Evolutionary conservation across 1,139 yeast species (phyloP).

Genomic region (Casaregolazyma suthepensis): DNA sequence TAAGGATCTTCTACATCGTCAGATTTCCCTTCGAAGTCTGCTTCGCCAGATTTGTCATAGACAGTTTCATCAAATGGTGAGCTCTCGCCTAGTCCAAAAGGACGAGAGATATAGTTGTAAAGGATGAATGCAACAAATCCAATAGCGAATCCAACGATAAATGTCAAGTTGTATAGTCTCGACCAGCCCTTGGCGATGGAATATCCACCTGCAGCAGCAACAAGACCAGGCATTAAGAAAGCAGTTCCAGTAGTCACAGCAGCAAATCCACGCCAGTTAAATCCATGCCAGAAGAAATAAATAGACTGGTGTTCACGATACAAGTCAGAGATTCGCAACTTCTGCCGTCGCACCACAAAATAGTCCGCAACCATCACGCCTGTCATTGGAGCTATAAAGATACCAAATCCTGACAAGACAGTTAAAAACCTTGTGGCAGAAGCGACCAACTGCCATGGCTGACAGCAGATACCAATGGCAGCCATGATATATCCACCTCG

Average conservation of each 20-base stretch:
- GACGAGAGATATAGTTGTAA: background rate
- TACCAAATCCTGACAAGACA: constrained; percentile 42
- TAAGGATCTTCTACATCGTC: background rate
- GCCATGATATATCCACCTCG: constrained; percentile 47
- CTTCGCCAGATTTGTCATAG: background rate
- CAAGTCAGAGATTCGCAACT: constrained; percentile 32
- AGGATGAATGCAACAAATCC: background rate
- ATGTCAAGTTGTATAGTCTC: constrained; percentile 1
- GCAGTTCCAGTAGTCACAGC: constrained; percentile 38
- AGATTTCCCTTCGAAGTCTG: background rate
- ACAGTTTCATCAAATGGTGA: background rate
- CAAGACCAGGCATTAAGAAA: constrained; percentile 41
- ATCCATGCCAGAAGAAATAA: constrained; percentile 36
- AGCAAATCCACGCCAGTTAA: constrained; percentile 39
- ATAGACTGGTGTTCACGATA: constrained; percentile 35
- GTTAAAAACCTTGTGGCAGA: constrained; percentile 40
- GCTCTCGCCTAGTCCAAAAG: background rate
- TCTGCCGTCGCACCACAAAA: constrained; percentile 34
- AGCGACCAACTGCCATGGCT: constrained; percentile 46
- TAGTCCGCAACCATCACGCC: constrained; percentile 41
- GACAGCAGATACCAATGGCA: constrained; percentile 39
- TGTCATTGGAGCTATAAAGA: constrained; percentile 42
- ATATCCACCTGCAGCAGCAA: constrained; percentile 10
- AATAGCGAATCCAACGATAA: constrained; percentile 1
- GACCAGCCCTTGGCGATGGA: background rate